Base-by-base conservation (phyloP, 2,329 filamentous ascomycete genomes). In the Zymoseptoria ardabiliae region DNA sequence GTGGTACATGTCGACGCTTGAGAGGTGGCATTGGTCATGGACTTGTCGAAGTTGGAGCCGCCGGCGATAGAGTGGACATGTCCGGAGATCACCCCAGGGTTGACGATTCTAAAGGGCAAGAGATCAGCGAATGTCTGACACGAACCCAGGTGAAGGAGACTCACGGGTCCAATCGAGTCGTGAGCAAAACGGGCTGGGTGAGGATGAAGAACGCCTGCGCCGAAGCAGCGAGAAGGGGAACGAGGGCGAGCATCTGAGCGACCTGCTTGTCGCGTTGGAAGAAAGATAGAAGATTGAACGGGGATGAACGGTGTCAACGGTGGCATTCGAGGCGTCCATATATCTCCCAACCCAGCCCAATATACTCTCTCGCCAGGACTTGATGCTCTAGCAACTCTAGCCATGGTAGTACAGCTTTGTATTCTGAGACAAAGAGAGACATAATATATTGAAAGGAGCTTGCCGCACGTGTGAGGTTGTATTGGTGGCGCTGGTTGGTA, bases 61-160 rank as follows among this genome's bases (percentile, higher is more conserved):
- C 86, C 88, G 75, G 88, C 82, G 67, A 91, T 80, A 55, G 81
- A 83, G 75, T 91, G 89, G 22, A 87, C 81, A 73, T 91, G 88
- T 54, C 73, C 69, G 2, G 85, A 80, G 13, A 81, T 69, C 10
- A 66, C 61, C 20, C 87, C 87, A 13, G 87, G 86, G 60, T 71
- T 79, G 62, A 91, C 77, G 63, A 91, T 85, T 45, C 35, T 45
- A 45, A 45, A n/a, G 3, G 35, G 35, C 5, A 45, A 45, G 35
- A 45, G 35, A 45, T 45, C 35, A 45, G 35, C 35, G 35, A 4
- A 45, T 45, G 35, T 45, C 35, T 45, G 11, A 45, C 35, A 45
- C 17, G 13, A 13, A 45, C n/a, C 35, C 35, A 45, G 35, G 35
- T n/a, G 35, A 45, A 45, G 35, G 35, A 7, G 35, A 45, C 35